Base-by-base conservation (phyloP, 306 rosid genomes). In the Prinsepia uniflora region DNA sequence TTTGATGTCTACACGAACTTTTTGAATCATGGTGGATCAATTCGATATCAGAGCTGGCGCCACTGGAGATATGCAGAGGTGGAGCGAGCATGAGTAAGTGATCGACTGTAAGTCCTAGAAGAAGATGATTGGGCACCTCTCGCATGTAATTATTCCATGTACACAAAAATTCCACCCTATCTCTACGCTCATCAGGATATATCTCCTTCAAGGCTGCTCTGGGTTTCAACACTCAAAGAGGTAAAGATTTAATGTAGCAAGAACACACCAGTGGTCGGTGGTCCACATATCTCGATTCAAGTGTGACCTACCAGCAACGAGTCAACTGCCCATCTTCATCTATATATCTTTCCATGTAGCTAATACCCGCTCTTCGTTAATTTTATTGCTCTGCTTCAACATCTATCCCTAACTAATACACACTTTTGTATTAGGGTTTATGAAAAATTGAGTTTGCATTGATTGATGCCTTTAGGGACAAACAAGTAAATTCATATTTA, bases 91-190 rank as follows among this genome's bases (percentile, higher is more conserved):
- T 30, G 36, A 30, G 36, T 30, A 30, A 30, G 36, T 30, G 36
- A 30, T 30, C 36, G 36, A 30, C 36, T 30, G 8, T 20, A 55
- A 54, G 15, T 70, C 54, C 15, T 54, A 42, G 54, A 70, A 70
- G 53, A 70, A 56, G 30, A 43, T 56, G 30, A 43, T 42, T 70
- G 65, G 74, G 54, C 55, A 54, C 74, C 74, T 70, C 55, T 55
- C 43, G 74, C 22, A 19, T 20, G 65, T 56, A 70, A 70, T 42
- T 70, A 55, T 70, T 70, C 73, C 42, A n/a, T 54, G 4, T 7
- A 24, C 46, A 8, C 71, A 7, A 68, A 68, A 55, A 55, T 39
- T 8, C 74, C 5, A 58, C 30, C 30, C 30, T 24, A 24, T 24
- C 30, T 24, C 30, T 0, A 24, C 2, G 2, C 17, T 22, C 43